A percentile compares a stretch with the other conserved stretches of the same genome.
Evolutionary conservation across 1,139 yeast genomes (phyloP).

Genomic region (Hyphopichia buzzinii): DNA sequence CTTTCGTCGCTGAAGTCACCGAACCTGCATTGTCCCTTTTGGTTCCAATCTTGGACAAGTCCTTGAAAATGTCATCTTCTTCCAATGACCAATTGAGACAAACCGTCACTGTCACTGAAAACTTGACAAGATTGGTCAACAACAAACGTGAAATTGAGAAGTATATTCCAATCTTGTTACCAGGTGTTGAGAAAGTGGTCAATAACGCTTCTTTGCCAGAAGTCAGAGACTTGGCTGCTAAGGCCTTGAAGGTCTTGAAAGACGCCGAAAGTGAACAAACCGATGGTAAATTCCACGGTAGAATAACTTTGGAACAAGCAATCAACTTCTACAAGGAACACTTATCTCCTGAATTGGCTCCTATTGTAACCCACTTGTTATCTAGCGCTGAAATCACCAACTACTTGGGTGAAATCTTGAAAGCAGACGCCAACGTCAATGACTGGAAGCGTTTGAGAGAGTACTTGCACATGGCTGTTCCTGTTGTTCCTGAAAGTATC

Average conservation of each 20-base stretch:
- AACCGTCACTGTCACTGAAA: conserved; percentile 94
- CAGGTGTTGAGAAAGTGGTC: conserved; percentile 86
- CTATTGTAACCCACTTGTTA: conserved; percentile 21
- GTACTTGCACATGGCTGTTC: conserved; percentile 49
- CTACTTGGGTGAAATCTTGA: conserved; percentile 57
- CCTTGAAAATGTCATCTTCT: conserved; percentile 82
- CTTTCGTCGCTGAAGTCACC: conserved; percentile 97
- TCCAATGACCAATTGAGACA: conserved; percentile 96
- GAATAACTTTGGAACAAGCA: conserved; percentile 60
- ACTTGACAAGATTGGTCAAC: conserved; percentile 91
- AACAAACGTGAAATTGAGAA: conserved; percentile 88
- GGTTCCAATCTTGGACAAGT: conserved; percentile 90
- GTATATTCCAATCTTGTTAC: conserved; percentile 80
- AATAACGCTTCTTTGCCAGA: conserved; percentile 94
- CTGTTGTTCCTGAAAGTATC: conserved; percentile 22
- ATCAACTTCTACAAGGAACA: conserved; percentile 40
- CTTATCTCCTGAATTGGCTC: conserved; percentile 24
- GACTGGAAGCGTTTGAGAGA: conserved; percentile 79
- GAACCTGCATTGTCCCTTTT: conserved; percentile 89
- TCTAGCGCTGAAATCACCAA: conserved; percentile 34
- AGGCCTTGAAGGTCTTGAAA: conserved; percentile 76
- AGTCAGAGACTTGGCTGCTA: conserved; percentile 88
- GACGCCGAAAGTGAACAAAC: conserved; percentile 72
- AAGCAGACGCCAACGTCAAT: conserved; percentile 80
- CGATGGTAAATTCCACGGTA: conserved; percentile 75